Conservation (phyloP, 805 yeast species). For the Candida pseudofarinosa region DNA sequence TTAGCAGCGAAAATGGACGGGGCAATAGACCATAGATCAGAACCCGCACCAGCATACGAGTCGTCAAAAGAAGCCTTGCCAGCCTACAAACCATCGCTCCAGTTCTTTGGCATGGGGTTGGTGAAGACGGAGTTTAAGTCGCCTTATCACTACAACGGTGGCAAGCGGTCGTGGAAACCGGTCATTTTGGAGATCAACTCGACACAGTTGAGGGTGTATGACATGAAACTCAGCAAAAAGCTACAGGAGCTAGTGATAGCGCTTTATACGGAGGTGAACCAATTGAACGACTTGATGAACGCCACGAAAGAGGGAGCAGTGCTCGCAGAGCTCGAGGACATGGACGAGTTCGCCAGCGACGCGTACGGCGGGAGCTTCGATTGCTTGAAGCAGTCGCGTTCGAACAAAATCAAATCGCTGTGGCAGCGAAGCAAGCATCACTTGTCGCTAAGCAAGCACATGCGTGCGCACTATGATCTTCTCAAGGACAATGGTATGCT, state of each 20-base stretch:
- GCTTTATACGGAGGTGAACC: constrained; percentile 28
- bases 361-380: constrained; percentile 24
- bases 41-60: constrained; percentile 19
- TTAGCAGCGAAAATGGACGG: not conserved
- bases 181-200: constrained; percentile 37
- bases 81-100: constrained; percentile 26
- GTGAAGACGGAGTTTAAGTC: constrained; percentile 33
- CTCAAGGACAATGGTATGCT: constrained; percentile 28
- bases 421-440: constrained; percentile 12
- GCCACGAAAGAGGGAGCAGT: constrained; percentile 2
- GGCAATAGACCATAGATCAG: not conserved
- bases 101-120: constrained; percentile 29
- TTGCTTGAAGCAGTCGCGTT: constrained; percentile 6
- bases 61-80: constrained; percentile 25
- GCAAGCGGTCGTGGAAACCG: constrained; percentile 29
- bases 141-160: constrained; percentile 29
- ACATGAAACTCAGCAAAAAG: constrained; percentile 18
- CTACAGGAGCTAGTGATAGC: constrained; percentile 22
- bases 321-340: constrained; percentile 4
- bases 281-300: constrained; percentile 13
- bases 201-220: constrained; percentile 34
- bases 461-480: constrained; percentile 16
- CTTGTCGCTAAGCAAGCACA: constrained; percentile 3
- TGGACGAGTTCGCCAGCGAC: constrained; percentile 24
- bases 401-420: constrained; percentile 17